Base-by-base conservation (phyloP, 306 rosid species). In the Trichosanthes truncata region DNA sequence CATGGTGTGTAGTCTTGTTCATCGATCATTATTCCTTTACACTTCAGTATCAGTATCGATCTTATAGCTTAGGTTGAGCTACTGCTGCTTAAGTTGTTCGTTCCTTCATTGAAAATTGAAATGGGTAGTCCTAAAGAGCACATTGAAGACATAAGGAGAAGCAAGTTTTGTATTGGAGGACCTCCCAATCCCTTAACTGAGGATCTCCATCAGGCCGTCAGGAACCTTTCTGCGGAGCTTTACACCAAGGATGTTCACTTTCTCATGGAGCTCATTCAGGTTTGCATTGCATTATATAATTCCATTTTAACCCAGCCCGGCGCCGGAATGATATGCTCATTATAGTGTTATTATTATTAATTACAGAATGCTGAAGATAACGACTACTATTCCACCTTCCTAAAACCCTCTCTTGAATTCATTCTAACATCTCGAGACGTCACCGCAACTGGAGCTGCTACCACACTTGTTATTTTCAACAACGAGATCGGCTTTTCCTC, bases 281-380 rank as follows among this genome's bases (percentile, higher is more conserved):
- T n/a, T n/a, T n/a, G n/a, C n/a, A n/a, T n/a, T n/a, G n/a, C n/a
- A n/a, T n/a, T n/a, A n/a, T n/a, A n/a, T n/a, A n/a, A n/a, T n/a
- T n/a, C n/a, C n/a, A n/a, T n/a, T n/a, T n/a, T n/a, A n/a, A n/a
- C n/a, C n/a, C n/a, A n/a, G n/a, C n/a, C n/a, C n/a, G n/a, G n/a
- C n/a, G n/a, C n/a, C n/a, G n/a, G n/a, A n/a, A n/a, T n/a, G n/a
- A n/a, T n/a, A n/a, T n/a, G n/a, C n/a, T n/a, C n/a, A n/a, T n/a
- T n/a, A n/a, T n/a, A n/a, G n/a, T n/a, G n/a, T n/a, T n/a, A n/a
- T n/a, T n/a, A n/a, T n/a, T n/a, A n/a, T n/a, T n/a, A n/a, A n/a
- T n/a, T n/a, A n/a, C n/a, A 36, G 97, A 93, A 93, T 51, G 97
- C 98, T 1, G 98, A 93, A 79, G 98, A 91, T 52, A 93, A 93